Evolutionary conservation across 805 yeast species (phyloP).

Genomic region (Barnettozyma salicaria): DNA sequence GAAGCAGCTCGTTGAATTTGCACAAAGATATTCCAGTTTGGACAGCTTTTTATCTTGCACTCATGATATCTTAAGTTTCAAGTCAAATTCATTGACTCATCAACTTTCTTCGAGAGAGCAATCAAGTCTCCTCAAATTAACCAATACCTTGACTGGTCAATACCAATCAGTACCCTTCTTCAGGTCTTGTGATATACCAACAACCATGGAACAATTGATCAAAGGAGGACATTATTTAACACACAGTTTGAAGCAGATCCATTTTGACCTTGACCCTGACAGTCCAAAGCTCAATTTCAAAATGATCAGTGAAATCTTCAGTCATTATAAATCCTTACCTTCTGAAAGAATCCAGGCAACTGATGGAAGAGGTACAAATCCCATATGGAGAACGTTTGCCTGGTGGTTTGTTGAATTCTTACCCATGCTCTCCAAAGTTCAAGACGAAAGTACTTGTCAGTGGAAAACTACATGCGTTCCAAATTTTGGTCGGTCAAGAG

Average conservation of each 20-base stretch:
- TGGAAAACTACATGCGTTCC: slow-evolving; percentile 50
- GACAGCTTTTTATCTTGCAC: slow-evolving; percentile 41
- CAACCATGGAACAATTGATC: slow-evolving; percentile 12
- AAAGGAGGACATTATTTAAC: slow-evolving; percentile 15
- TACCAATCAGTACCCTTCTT: slow-evolving; percentile 13
- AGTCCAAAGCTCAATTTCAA: slow-evolving; percentile 1
- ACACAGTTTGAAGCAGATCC: slow-evolving; percentile 13
- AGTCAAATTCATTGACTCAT: slow-evolving; percentile 14
- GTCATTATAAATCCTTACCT: slow-evolving; percentile 22
- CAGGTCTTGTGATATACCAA: slow-evolving; percentile 16
- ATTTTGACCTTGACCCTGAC: slow-evolving; percentile 9
- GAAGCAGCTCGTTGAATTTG: slow-evolving; percentile 36
- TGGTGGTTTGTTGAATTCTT: slow-evolving; percentile 64
- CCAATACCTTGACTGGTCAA: slow-evolving; percentile 4
- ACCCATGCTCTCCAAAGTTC: slow-evolving; percentile 51
- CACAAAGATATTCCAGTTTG: slow-evolving; percentile 32
- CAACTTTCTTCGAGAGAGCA: slow-evolving; percentile 10
- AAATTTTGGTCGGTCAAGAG: slow-evolving; percentile 48
- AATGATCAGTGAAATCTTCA: slow-evolving; percentile 11
- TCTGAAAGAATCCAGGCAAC: slow-evolving; percentile 22
- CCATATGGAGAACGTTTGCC: slow-evolving; percentile 25
- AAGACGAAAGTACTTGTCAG: slow-evolving; percentile 36
- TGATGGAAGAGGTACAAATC: slow-evolving; percentile 36
- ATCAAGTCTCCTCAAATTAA: slow-evolving; percentile 8
- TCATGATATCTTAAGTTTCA: slow-evolving; percentile 44